phyloP scores from a whole-genome alignment of 2,329 filamentous ascomycete species.

The Alternaria tenuissima region DNA sequence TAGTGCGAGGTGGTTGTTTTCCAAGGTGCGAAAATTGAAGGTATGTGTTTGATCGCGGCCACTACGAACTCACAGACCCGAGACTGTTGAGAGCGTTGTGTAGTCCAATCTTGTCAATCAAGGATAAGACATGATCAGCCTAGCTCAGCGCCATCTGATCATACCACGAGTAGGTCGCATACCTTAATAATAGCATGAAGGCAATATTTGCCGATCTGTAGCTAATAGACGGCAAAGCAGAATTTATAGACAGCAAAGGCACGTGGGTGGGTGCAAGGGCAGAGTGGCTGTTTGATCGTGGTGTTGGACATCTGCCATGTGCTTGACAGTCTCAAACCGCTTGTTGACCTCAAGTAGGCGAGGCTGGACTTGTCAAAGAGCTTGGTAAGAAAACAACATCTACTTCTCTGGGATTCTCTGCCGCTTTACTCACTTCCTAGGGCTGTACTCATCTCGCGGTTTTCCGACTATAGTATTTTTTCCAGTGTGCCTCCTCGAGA shows the following conservation, averaged over 20 bases:
- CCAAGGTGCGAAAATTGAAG: not conserved
- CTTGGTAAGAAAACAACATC: slow-evolving; percentile 3
- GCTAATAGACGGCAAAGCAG: not conserved
- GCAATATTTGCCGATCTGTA: not conserved
- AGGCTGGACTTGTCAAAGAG: slow-evolving; percentile 8
- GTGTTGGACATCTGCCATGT: slow-evolving; percentile 1
- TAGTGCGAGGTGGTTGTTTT: not conserved
- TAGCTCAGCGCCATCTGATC: not conserved
- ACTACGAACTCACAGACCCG: not conserved
- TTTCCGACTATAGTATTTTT: not conserved
- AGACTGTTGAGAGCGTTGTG: not conserved
- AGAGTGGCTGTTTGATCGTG: not conserved
- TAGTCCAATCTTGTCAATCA: not conserved
- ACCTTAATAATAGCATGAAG: not conserved
- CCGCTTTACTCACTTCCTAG: not conserved
- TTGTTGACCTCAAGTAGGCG: slow-evolving; percentile 4
- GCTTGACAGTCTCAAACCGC: slow-evolving; percentile 18
- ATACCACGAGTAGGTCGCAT: not conserved
- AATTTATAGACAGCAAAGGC: not conserved
- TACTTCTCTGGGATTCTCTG: not conserved
- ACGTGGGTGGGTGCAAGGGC: not conserved
- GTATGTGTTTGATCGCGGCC: not conserved
- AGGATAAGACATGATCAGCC: not conserved
- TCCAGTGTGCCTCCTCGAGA: not conserved
- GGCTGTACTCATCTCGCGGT: not conserved